Base-by-base conservation (phyloP, 495 filamentous ascomycete genomes). In the Podospora tetraspora region DNA sequence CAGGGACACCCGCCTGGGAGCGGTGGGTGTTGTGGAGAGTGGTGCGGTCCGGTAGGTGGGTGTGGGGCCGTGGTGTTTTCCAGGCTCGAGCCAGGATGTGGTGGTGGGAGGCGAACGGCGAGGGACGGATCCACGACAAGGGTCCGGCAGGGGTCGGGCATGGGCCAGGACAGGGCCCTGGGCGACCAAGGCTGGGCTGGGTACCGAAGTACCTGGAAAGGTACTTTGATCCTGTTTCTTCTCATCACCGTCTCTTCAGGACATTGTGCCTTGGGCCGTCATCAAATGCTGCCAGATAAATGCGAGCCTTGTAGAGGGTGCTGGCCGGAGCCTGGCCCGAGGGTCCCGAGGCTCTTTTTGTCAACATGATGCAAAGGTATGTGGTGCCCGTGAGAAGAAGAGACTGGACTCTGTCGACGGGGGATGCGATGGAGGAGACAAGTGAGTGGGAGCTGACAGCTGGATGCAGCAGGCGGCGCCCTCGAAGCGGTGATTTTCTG, bases 91-190 rank as follows among this genome's bases (percentile, higher is more conserved):
- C 43, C 43, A 8, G 43, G 43, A 43, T 43, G 43, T 52, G 30
- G 66, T 59, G 66, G 67, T 61, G 58, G 66, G 27, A 62, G 56
- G 62, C 60, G 61, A 67, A 57, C 63, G 63, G 56, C 37, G 34
- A 61, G 65, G 27, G 59, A 22, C 27, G 65, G 65, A 66, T 66
- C 65, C 65, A 56, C 65, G 57, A 61, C 65, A 66, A 57, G 65
- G 65, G 65, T 66, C 27, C 10, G 63, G 29, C 57, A 29, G 61
- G 59, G 64, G 30, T 52, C 56, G 30, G 58, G 67, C 37, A 58
- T 30, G 61, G 62, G 68, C 6, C 63, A 23, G 21, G 61, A n/a
- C 19, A 22, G 24, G 63, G 56, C 63, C 63, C 10, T 24, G 63
- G n/a, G 11, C 16, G 63, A 27, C 23, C 23, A 58, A 25, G 63